Evolutionary conservation across 1,139 yeast species (phyloP).

Genomic region (Protomyces macrosporus): DNA sequence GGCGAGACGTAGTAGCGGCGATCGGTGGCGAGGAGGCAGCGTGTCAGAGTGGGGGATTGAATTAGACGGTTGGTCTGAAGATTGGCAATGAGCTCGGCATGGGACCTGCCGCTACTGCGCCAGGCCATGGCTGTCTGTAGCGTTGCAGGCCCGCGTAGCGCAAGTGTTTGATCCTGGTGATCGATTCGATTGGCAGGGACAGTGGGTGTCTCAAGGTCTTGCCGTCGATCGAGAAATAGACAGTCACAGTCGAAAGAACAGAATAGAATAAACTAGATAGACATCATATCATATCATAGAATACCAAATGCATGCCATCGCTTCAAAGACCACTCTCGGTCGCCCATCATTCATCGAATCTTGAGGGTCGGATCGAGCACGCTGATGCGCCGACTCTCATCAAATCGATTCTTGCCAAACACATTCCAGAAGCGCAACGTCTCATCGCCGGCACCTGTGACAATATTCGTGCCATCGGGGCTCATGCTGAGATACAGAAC

Average conservation of each 20-base stretch:
- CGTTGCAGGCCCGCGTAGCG: too few relatives aligned
- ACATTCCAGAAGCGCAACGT: constrained; percentile 49
- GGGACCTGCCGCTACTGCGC: background rate
- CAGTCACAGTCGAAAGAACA: too few relatives aligned
- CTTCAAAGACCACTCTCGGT: too few relatives aligned
- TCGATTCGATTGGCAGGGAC: too few relatives aligned
- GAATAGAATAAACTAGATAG: too few relatives aligned
- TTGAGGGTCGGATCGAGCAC: constrained; percentile 18
- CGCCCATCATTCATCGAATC: constrained; percentile 5
- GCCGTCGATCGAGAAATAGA: too few relatives aligned
- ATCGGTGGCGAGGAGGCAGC: background rate
- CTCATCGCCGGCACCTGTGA: constrained; percentile 98
- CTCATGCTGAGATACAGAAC: constrained; percentile 84
- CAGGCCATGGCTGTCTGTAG: background rate
- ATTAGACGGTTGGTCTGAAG: background rate
- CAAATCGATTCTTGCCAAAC: constrained; percentile 28
- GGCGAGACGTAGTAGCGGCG: background rate
- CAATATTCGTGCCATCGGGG: constrained; percentile 98
- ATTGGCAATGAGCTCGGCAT: background rate
- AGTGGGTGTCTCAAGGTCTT: too few relatives aligned
- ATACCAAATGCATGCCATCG: too few relatives aligned
- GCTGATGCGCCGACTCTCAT: constrained; percentile 16
- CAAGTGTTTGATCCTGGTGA: too few relatives aligned
- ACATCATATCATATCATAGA: too few relatives aligned
- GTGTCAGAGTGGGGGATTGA: background rate